A percentile compares a stretch with the other conserved stretches of the same genome.
Evolutionary conservation across 2,329 filamentous ascomycete genomes (phyloP).

Genomic region (Scytalidium sp.): DNA sequence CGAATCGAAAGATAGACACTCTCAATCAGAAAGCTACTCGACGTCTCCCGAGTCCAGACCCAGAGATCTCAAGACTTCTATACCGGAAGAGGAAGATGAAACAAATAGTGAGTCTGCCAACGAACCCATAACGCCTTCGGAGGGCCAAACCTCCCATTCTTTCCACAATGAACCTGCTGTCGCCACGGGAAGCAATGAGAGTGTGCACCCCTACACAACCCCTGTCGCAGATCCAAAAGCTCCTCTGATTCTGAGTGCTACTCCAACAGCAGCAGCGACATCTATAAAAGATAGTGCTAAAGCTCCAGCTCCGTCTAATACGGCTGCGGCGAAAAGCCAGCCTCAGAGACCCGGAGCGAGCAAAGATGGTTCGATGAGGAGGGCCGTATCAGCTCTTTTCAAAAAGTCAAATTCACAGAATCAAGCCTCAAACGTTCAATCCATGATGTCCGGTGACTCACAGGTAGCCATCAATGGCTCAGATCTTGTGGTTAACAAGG

Average conservation of each 20-base stretch:
- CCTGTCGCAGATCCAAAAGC: constrained; percentile 6
- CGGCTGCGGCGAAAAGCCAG: background rate
- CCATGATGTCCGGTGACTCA: constrained; percentile 5
- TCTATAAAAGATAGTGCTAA: constrained; percentile 1
- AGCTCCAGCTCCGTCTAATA: background rate
- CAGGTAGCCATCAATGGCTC: constrained; percentile 11
- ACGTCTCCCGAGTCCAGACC: constrained; percentile 28
- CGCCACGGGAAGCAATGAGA: constrained; percentile 28
- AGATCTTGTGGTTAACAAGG: constrained; percentile 12
- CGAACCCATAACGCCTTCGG: constrained; percentile 61
- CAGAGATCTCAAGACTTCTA: constrained; percentile 48
- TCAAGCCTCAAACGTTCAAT: constrained; percentile 1
- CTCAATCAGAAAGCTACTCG: constrained; percentile 11
- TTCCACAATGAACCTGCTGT: constrained; percentile 32
- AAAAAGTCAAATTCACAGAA: constrained; percentile 14
- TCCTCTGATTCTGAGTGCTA: constrained; percentile 19
- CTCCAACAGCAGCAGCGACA: constrained; percentile 13
- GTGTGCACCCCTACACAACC: constrained; percentile 1
- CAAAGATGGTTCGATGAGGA: constrained; percentile 10
- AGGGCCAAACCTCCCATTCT: constrained; percentile 53
- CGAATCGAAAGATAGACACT: constrained; percentile 4
- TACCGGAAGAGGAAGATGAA: constrained; percentile 53
- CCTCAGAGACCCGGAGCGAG: background rate
- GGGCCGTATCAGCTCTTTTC: constrained; percentile 18
- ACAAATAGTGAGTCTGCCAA: constrained; percentile 56